These are phyloP conservation scores for Chaetomiaceae sp. DNA, from an alignment of 2,329 filamentous ascomycete species.

Conservation along the genomic window DNA sequence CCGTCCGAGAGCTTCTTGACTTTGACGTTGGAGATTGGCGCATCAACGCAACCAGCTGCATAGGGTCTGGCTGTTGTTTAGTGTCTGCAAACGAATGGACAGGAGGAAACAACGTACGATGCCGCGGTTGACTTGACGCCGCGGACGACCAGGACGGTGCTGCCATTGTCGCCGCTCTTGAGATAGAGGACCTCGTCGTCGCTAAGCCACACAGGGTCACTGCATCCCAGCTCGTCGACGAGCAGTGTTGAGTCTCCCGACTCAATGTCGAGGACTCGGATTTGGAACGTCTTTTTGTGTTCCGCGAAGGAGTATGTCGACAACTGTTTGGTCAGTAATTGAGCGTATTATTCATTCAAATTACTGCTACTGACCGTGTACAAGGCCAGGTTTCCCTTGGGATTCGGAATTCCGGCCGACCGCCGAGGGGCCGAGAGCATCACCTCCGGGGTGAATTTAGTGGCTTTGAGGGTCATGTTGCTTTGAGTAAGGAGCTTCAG, in stretches of 20 bases:
- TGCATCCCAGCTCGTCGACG: conserved; percentile 59
- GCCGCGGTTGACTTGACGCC: conserved; percentile 34
- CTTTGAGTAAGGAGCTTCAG: too few relatives aligned
- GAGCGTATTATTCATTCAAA: not conserved
- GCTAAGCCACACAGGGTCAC: conserved; percentile 73
- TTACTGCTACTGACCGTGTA: conserved; percentile 50
- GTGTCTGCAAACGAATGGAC: not conserved
- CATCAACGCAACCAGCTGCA: conserved; percentile 47
- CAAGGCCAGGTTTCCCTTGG: conserved; percentile 58
- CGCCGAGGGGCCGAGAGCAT: conserved; percentile 72
- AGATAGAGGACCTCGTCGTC: conserved; percentile 58
- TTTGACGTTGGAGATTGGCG: conserved; percentile 56
- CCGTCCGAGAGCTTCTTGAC: conserved; percentile 46
- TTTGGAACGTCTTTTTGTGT: conserved; percentile 65
- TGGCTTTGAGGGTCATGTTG: conserved; percentile 64
- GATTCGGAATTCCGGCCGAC: conserved; percentile 65
- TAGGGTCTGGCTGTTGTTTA: conserved; percentile 33
- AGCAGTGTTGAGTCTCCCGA: conserved; percentile 62
- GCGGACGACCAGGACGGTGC: conserved; percentile 43
- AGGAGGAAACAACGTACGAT: conserved; percentile 33
- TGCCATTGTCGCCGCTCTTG: conserved; percentile 45
- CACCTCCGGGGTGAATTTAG: conserved; percentile 72
- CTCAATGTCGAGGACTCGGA: conserved; percentile 63
- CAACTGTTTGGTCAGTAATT: conserved; percentile 36
- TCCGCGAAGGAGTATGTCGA: conserved; percentile 77